A percentile compares a stretch with the other conserved stretches of the same genome.
Conservation (phyloP, 805 yeast species). For the Komagataella pastoris region DNA sequence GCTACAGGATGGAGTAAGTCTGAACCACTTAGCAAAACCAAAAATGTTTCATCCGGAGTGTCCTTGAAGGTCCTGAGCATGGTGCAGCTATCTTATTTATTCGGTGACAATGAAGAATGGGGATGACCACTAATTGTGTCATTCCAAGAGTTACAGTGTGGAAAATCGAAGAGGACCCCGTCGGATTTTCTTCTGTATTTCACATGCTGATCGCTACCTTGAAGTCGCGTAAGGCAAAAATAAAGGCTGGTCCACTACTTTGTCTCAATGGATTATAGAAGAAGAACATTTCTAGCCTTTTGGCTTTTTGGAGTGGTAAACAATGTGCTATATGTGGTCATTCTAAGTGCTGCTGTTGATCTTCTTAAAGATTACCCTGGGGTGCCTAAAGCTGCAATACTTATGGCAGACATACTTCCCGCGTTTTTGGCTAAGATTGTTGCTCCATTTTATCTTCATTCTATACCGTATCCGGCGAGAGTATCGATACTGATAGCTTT, state of each 20-base stretch:
- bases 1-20: no score
- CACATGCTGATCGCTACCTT: background rate
- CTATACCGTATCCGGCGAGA: constrained; percentile 43
- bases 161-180: no score
- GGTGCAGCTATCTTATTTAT: no score
- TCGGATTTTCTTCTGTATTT: no score
- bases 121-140: no score
- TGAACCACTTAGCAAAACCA: no score
- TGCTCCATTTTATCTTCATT: constrained; percentile 73
- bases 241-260: background rate
- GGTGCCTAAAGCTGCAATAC: constrained; percentile 75
- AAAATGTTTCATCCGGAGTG: no score
- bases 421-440: constrained; percentile 55
- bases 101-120: no score
- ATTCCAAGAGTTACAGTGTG: no score
- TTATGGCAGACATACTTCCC: constrained; percentile 81
- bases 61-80: no score
- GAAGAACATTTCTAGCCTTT: constrained; percentile 20
- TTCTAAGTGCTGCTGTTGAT: constrained; percentile 85
- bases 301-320: constrained; percentile 80
- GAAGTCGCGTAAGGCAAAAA: background rate
- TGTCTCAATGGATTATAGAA: background rate
- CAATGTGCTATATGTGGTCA: constrained; percentile 83
- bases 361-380: constrained; percentile 55
- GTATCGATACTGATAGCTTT: constrained; percentile 39